Percentiles rank a stretch among this genome's conserved stretches.
Conservation (phyloP, 139 green algal species). For the Coelastrella sp. region DNA sequence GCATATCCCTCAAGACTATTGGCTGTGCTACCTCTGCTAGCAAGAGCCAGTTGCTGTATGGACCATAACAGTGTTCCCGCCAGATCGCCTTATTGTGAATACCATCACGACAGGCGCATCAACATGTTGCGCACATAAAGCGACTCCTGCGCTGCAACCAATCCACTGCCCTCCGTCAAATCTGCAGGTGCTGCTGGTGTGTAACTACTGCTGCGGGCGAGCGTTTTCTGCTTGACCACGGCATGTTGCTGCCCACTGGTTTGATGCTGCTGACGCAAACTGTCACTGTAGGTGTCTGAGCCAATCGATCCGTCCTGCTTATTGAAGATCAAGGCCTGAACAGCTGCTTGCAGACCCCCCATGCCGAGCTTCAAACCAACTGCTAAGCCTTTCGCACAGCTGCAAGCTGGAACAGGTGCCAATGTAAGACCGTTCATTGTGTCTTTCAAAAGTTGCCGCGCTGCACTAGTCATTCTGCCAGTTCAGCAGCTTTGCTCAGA, state of each 20-base stretch:
- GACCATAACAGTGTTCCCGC: no score
- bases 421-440: background rate
- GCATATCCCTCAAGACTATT: no score
- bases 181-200: background rate
- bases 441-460: background rate
- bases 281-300: no score
- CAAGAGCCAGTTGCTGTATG: no score
- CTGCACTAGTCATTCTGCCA: background rate
- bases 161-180: background rate
- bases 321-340: no score
- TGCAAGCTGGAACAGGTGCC: conserved; percentile 28
- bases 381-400: conserved; percentile 25
- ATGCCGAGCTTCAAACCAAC: background rate
- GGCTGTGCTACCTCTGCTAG: no score
- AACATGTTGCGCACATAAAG: conserved; percentile 18
- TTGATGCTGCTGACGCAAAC: no score
- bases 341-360: background rate
- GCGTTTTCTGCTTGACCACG: no score
- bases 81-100: no score
- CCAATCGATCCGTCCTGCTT: no score
- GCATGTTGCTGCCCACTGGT: no score
- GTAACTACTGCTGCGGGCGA: background rate
- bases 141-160: background rate
- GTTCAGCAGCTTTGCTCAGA: no score
- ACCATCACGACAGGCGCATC: background rate